Evolutionary conservation across 768 basidiomycete species (phyloP), one percentile per base, ranked within the genome.

Genomic region (Rhizopogon vinicolor): DNA sequence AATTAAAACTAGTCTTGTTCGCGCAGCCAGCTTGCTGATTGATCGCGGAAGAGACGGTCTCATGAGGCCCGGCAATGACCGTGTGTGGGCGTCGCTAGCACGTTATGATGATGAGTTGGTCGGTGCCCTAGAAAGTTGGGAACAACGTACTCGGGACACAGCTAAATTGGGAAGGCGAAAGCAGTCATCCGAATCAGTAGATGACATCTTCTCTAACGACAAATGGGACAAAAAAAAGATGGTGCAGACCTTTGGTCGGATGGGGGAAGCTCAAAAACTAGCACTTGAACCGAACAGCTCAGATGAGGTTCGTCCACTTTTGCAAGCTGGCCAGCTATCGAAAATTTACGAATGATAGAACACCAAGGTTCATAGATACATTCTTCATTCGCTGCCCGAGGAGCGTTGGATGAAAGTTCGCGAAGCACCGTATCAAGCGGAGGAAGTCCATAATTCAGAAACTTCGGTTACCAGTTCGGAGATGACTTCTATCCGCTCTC

Each of bases 201-300:
- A 67, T 13, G 74, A 68, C 7, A 58, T 79, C 22, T 90, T 86
- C 60, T 64, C 60, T 57, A 75, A 71, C 42, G 85, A 78, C 10
- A 75, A 63, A 60, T 91, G 88, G 86, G 91, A 93, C 67, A 76
- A 71, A 44, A 69, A 68, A 54, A 93, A 92, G 76, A 92, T 93
- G 91, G 83, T 93, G 48, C 72, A 77, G 50, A 80, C 79, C 55
- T 93, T 92, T 70, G 87, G 87, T 1, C 77, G 80, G 58, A 70
- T 93, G 69, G 82, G 81, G 5, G 63, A 67, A 5, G 61, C 67
- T 13, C 69, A 68, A 7, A 69, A 71, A 5, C 63, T 65, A 6
- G 62, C 63, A 5, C 61, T 74, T 16, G 64, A 61, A 52, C 73
- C 71, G 50, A 67, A 67, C 35, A 67, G 67, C 9, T 62, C 65